Percentiles rank a stretch among this genome's conserved stretches.
Evolutionary conservation across 1,284 basidiomycete species (phyloP).

Genomic region (Somion occarium): DNA sequence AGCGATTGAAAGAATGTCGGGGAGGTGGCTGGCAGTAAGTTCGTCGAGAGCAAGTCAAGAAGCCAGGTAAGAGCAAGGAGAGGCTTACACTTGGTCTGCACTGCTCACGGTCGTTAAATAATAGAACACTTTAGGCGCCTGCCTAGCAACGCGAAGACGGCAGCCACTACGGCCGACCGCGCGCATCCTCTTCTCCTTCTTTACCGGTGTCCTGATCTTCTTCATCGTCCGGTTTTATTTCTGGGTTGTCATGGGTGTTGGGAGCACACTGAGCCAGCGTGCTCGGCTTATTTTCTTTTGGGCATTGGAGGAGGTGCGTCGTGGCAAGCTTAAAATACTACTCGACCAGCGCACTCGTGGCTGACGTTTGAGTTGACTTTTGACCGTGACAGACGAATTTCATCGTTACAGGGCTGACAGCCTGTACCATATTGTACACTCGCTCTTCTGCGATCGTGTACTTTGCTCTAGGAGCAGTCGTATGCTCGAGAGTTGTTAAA

Average conservation of each 20-base stretch:
- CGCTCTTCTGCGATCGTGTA: conserved; percentile 65
- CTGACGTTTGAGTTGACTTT: background rate
- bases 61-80: background rate
- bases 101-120: background rate
- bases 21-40: background rate
- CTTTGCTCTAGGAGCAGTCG: conserved; percentile 61
- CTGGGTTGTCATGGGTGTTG: background rate
- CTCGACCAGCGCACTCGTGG: background rate
- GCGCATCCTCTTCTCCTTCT: background rate
- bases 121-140: background rate
- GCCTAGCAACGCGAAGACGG: background rate
- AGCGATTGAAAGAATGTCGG: background rate
- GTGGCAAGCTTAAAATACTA: background rate
- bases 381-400: conserved; percentile 23
- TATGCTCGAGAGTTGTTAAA: conserved; percentile 65
- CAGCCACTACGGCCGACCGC: conserved; percentile 1
- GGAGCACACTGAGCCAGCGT: background rate
- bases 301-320: background rate
- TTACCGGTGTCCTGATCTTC: background rate
- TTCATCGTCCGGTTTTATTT: background rate
- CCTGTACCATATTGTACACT: conserved; percentile 56
- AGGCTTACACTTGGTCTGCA: background rate
- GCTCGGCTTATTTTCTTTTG: background rate
- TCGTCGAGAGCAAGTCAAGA: background rate
- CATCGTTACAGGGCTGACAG: conserved; percentile 56